Conservation (phyloP, 768 basidiomycete genomes). For the Mrakia blollopis region DNA sequence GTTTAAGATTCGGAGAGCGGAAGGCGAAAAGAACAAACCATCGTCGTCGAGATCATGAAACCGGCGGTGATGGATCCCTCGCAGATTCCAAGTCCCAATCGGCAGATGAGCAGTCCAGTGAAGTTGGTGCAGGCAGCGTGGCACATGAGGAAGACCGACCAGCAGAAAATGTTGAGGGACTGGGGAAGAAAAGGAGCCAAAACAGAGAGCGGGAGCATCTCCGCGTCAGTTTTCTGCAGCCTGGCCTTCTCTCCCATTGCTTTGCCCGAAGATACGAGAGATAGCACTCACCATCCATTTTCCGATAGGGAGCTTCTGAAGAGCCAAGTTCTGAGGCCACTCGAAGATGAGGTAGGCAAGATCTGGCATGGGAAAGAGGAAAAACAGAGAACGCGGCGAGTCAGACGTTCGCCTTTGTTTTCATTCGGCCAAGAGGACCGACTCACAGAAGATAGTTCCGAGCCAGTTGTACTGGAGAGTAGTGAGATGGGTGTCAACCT, state of each 20-base stretch:
- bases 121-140: slow-evolving; percentile 39
- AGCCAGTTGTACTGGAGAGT: slow-evolving; percentile 33
- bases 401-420: background rate
- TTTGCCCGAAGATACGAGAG: too few species aligned
- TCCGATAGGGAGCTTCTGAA: slow-evolving; percentile 37
- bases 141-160: slow-evolving; percentile 36
- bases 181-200: too few species aligned
- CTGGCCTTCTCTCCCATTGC: too few species aligned
- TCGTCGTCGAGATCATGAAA: slow-evolving; percentile 35
- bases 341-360: slow-evolving; percentile 36
- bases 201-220: too few species aligned
- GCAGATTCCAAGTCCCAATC: slow-evolving; percentile 35
- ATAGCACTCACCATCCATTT: slow-evolving; percentile 35
- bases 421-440: background rate
- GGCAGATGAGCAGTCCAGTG: slow-evolving; percentile 35
- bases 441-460: slow-evolving; percentile 36
- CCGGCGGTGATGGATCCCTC: slow-evolving; percentile 38
- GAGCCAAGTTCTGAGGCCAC: slow-evolving; percentile 38
- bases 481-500: slow-evolving; percentile 33
- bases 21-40: too few species aligned
- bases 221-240: too few species aligned
- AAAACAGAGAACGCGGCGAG: background rate
- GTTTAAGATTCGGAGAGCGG: too few species aligned
- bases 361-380: background rate
- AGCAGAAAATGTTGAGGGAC: slow-evolving; percentile 35